Base-by-base conservation (phyloP, 306 rosid species). In the Herpetospermum pedunculosum region DNA sequence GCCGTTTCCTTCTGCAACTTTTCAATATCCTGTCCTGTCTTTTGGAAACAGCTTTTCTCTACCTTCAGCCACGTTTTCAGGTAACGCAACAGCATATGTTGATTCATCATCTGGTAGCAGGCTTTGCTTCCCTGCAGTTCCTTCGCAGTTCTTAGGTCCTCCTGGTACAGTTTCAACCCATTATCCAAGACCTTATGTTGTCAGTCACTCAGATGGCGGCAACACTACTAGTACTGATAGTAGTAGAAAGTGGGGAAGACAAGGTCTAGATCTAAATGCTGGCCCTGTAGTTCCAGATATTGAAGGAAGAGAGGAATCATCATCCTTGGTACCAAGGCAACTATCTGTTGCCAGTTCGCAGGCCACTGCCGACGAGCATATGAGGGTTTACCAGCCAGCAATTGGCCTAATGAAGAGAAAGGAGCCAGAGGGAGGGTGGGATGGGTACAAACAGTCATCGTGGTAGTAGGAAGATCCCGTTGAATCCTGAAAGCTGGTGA, bases 341-440 rank as follows among this genome's bases (percentile, higher is more conserved):
- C 83, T 80, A 30, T 75, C 91, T 76, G 85, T 88, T 85, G 80
- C 88, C 73, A 70, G 88, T 83, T 86, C 88, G 12, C 90, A 83
- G 71, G 78, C 83, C 80, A 35, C 81, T 30, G 57, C 83, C 2
- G 87, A 89, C 70, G 92, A 89, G 63, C 96, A 84, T 21, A 70
- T 77, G 41, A 81, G 85, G 79, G 82, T 85, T 83, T 81, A 81
- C 76, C 91, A 86, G 75, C 62, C 84, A 74, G 76, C 79, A 32
- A 80, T 85, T 48, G 77, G 91, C 76, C 76, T 79, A 40, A 80
- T 81, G 37, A 90, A 88, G 83, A 82, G 90, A 75, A 91, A 88
- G 88, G 95, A 90, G 67, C 91, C 93, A 13, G 96, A 90, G 69
- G 86, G 89, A 16, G 93, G 96, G 47, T 79, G 86, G 86, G 90